Base-by-base conservation (phyloP, 352 stramenopile species). In the Phytophthora pinifolia region DNA sequence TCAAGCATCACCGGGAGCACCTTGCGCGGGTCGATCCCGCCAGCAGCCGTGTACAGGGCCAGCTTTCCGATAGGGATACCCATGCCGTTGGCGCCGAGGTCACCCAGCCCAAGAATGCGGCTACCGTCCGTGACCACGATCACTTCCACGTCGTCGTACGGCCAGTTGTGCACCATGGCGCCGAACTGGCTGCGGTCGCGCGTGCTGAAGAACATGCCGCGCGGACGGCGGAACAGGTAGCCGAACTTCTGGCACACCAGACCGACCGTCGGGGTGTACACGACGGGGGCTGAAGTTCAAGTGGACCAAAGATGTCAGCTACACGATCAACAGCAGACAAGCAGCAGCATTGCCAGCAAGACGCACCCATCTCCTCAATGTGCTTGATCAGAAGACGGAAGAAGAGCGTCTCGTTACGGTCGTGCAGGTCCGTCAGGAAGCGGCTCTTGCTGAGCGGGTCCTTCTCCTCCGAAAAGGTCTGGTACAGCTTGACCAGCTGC, bases 251-350 rank as follows among this genome's bases (percentile, higher is more conserved):
- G 79, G 58, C 88, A 96, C 56, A 92, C 88, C 4, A 98, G 78
- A 10, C 96, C 96, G 9, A 99, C 96, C 2, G 96, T 99, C 32
- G 96, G 96, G 6, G 96, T 99, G 76, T 99, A 99, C 63, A 99
- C 96, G 29, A 99, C 76, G 4, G 96, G 96, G 36, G 94, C 92
- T 87, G 31, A 38, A 64, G 32, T 50, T 45, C 29, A 59, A 53
- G 34, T 53, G 9, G 27, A 20, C 31, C 43, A 25, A 9, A 56
- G 2, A 52, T 48, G 37, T 85, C 12, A 65, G n/a, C 25, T 29
- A 29, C 25, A 29, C 25, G 39, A 15, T 32, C 13, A 42, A 37
- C n/a, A 15, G 29, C 20, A 43, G 29, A 20, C 18, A 42, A 18
- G 9, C 15, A 18, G 3, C 22, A 22, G 35, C 13, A 30, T 27